Evolutionary conservation across 306 rosid genomes (phyloP).

Genomic region (Vigna nakashimae): DNA sequence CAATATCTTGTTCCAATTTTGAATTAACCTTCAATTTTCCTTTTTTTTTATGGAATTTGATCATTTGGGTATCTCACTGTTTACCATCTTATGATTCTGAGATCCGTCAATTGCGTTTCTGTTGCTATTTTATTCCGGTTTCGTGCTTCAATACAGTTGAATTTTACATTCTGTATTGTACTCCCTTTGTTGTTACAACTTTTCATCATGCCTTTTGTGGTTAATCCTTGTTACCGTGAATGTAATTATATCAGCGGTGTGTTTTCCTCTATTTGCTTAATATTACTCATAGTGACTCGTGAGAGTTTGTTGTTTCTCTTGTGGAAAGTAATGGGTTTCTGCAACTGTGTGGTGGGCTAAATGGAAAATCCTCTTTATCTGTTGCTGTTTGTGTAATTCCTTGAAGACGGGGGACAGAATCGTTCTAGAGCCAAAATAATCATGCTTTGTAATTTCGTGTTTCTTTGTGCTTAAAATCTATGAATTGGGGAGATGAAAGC

Average conservation of each 20-base stretch:
- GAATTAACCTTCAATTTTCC: neutral
- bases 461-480: neutral
- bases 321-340: neutral
- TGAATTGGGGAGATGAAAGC: conserved; percentile 13
- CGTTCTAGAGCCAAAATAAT: neutral
- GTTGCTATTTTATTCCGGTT: conserved; percentile 3
- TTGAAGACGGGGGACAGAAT: neutral
- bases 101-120: conserved; percentile 34
- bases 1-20: neutral
- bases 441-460: neutral
- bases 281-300: neutral
- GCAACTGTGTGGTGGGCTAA: neutral
- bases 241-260: neutral
- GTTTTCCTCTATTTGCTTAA: neutral
- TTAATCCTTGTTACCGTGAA: neutral
- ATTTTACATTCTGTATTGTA: conserved; percentile 1
- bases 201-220: neutral
- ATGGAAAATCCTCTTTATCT: neutral
- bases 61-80: conserved; percentile 26
- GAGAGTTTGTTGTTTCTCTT: conserved; percentile 5
- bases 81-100: neutral
- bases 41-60: neutral
- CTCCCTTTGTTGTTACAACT: neutral
- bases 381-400: conserved; percentile 26
- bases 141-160: conserved; percentile 5